These are phyloP conservation scores for Chlamydomonas sp. DNA, from an alignment of 139 green algal species.

Conservation along the genomic window DNA sequence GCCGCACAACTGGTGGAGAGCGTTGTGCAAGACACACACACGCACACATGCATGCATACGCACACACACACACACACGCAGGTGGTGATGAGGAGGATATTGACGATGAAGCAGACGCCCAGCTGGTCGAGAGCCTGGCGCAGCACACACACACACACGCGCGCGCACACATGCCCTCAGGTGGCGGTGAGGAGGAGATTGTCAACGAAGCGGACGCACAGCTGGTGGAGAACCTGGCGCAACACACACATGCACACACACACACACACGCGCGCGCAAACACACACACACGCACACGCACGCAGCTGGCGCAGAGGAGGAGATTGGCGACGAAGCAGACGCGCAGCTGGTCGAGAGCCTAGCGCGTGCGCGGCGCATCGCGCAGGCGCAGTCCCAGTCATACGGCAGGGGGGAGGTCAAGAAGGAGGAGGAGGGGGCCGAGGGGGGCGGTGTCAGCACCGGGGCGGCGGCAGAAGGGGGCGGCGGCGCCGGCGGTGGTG, in stretches of 20 bases:
- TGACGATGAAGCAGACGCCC: slow-evolving; percentile 44
- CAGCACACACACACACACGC: too few species aligned
- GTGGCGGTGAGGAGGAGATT: background rate
- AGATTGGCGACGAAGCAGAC: slow-evolving; percentile 26
- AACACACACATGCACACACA: too few species aligned
- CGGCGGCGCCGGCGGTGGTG: background rate
- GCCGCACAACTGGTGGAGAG: background rate
- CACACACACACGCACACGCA: too few species aligned
- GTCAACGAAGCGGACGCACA: background rate
- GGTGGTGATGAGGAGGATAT: slow-evolving; percentile 26
- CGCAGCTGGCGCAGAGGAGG: background rate
- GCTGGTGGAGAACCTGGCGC: background rate
- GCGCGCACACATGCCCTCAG: slow-evolving; percentile 6
- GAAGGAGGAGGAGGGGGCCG: background rate
- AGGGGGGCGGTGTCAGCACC: background rate
- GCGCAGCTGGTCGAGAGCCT: slow-evolving; percentile 21
- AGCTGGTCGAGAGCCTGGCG: slow-evolving; percentile 39
- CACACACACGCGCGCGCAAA: too few species aligned
- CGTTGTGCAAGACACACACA: too few species aligned
- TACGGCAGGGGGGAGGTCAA: background rate
- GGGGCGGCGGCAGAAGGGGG: background rate
- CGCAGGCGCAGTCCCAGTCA: background rate
- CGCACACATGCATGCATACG: too few species aligned
- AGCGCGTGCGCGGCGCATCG: slow-evolving; percentile 8
- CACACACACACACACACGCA: background rate